These are phyloP conservation scores for Graphilbum fragrans DNA, from an alignment of 2,329 filamentous ascomycete species.

Conservation along the genomic window DNA sequence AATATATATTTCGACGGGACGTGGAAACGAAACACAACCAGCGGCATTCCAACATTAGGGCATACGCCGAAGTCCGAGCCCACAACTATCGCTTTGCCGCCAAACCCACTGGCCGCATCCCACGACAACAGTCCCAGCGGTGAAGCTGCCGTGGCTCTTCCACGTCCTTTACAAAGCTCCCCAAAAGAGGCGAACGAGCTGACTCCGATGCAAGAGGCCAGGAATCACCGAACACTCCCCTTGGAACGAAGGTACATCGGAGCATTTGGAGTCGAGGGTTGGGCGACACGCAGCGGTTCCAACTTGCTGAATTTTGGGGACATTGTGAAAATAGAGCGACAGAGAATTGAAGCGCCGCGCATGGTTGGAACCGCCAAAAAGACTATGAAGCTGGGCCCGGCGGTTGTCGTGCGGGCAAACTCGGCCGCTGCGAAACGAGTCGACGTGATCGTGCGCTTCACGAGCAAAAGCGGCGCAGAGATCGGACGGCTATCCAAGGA, in stretches of 20 bases:
- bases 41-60: too few species aligned
- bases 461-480: conserved; percentile 65
- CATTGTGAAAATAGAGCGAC: conserved; percentile 72
- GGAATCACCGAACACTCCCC: conserved; percentile 13
- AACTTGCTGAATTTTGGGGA: conserved; percentile 72
- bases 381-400: conserved; percentile 25
- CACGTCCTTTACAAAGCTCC: not conserved
- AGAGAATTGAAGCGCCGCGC: conserved; percentile 53
- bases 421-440: conserved; percentile 51
- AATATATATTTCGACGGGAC: conserved; percentile 62
- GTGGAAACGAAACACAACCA: conserved; percentile 42
- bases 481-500: conserved; percentile 81
- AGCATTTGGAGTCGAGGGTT: conserved; percentile 81
- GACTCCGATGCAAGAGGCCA: too few species aligned
- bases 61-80: too few species aligned
- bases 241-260: conserved; percentile 61
- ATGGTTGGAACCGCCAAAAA: conserved; percentile 23
- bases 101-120: too few species aligned
- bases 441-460: conserved; percentile 88
- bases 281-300: conserved; percentile 76
- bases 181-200: not conserved
- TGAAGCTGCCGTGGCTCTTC: not conserved
- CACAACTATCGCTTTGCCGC: too few species aligned
- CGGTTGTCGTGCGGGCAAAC: conserved; percentile 23
- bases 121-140: not conserved